Conservation (phyloP, 177 flowering plant genomes). For the Vitis hybrid region DNA sequence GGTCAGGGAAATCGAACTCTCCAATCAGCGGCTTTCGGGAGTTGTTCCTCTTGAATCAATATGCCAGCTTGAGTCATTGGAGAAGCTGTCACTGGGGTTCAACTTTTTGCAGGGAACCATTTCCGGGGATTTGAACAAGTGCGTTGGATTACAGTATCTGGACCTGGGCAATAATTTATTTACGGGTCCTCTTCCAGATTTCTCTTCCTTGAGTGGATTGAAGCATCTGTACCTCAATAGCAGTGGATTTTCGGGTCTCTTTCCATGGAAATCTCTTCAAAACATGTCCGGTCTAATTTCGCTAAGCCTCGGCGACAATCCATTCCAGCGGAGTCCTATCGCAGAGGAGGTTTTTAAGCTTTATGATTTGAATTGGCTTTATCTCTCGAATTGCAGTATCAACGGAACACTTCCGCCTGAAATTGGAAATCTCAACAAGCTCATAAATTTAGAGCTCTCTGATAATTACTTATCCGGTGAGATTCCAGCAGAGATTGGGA, state of each 20-base stretch:
- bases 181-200: slow-evolving; percentile 37
- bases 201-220: slow-evolving; percentile 34
- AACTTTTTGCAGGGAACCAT: slow-evolving; percentile 39
- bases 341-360: slow-evolving; percentile 35
- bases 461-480: slow-evolving; percentile 44
- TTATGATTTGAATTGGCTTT: slow-evolving; percentile 38
- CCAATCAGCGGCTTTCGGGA: slow-evolving; percentile 31
- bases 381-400: slow-evolving; percentile 50
- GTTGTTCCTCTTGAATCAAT: slow-evolving; percentile 35
- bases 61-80: slow-evolving; percentile 39
- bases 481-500: slow-evolving; percentile 51
- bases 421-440: slow-evolving; percentile 46
- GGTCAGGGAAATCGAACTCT: slow-evolving; percentile 51
- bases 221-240: slow-evolving; percentile 36
- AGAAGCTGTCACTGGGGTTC: slow-evolving; percentile 47
- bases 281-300: slow-evolving; percentile 32
- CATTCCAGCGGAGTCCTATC: slow-evolving; percentile 35
- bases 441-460: slow-evolving; percentile 42
- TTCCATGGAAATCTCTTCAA: slow-evolving; percentile 54
- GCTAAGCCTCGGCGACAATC: slow-evolving; percentile 58
- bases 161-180: slow-evolving; percentile 56
- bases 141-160: slow-evolving; percentile 41
- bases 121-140: slow-evolving; percentile 29
- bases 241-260: slow-evolving; percentile 45
- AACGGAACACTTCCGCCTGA: slow-evolving; percentile 46